A percentile compares a stretch with the other conserved stretches of the same genome.
phyloP scores from a whole-genome alignment of 2,329 filamentous ascomycete species.

The Penicillium digitatum region DNA sequence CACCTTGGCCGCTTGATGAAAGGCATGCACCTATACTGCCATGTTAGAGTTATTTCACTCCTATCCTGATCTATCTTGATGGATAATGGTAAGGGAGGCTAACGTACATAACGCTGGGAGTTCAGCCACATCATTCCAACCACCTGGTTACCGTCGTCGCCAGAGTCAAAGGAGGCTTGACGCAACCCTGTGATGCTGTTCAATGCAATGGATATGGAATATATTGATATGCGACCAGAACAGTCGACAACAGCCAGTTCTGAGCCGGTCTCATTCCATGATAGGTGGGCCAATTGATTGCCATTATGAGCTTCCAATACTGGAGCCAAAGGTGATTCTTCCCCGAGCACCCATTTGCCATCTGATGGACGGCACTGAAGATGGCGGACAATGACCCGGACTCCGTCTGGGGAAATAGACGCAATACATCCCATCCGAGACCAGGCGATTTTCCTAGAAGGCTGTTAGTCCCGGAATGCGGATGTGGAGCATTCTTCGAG shows the following conservation, averaged over 20 bases:
- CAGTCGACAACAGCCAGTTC: constrained; percentile 82
- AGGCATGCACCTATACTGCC: constrained; percentile 37
- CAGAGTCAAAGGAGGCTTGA: constrained; percentile 61
- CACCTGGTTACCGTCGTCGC: constrained; percentile 71
- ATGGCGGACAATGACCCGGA: constrained; percentile 66
- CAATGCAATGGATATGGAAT: constrained; percentile 66
- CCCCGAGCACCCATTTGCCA: constrained; percentile 71
- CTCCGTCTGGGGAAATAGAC: constrained; percentile 69
- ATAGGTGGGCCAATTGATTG: constrained; percentile 70
- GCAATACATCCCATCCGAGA: constrained; percentile 84
- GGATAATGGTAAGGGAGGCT: not conserved
- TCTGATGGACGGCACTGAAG: constrained; percentile 65
- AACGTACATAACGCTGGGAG: constrained; percentile 50
- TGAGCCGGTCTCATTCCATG: constrained; percentile 71
- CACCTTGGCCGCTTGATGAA: constrained; percentile 60
- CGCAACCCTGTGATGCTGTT: constrained; percentile 66
- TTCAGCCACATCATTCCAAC: constrained; percentile 84
- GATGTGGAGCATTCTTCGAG: not conserved
- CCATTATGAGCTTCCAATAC: constrained; percentile 60
- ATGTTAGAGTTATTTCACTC: constrained; percentile 2
- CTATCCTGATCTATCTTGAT: not conserved
- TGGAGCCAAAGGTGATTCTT: constrained; percentile 61
- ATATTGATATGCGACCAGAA: constrained; percentile 70
- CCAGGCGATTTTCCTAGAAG: constrained; percentile 72
- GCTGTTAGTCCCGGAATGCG: constrained; percentile 22